A percentile compares a stretch with the other conserved stretches of the same genome.
These are phyloP conservation scores for Solanum sejunctum DNA, from an alignment of 257 asterid species.

Conservation along the genomic window DNA sequence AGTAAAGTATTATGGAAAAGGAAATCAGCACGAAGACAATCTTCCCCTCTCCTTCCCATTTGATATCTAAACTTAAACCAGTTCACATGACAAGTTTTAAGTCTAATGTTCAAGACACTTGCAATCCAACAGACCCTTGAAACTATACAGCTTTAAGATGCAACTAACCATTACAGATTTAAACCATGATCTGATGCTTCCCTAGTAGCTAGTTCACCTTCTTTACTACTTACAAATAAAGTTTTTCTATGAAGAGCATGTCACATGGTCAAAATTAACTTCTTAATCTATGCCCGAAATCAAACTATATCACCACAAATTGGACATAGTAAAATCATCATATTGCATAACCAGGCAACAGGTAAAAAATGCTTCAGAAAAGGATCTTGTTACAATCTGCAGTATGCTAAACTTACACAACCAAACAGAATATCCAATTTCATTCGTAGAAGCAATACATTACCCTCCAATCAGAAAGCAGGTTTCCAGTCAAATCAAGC, in stretches of 20 bases:
- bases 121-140: background rate
- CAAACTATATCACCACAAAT: background rate
- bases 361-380: background rate
- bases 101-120: background rate
- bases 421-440: background rate
- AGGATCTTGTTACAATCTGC: background rate
- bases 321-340: background rate
- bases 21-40: background rate
- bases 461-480: conserved; percentile 79
- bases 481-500: conserved; percentile 90
- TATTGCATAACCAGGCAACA: background rate
- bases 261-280: background rate
- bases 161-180: background rate
- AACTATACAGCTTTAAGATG: background rate
- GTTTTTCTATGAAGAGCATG: background rate
- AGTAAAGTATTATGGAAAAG: background rate
- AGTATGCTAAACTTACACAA: background rate
- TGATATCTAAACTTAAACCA: background rate
- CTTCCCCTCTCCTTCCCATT: background rate
- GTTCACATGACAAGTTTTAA: background rate
- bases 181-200: background rate
- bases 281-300: background rate
- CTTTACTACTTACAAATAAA: background rate
- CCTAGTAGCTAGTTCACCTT: background rate
- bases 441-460: conserved; percentile 14